A percentile compares a stretch with the other conserved stretches of the same genome.
phyloP scores from a whole-genome alignment of 2,329 filamentous ascomycete species.

The Epichloe sylvatica region DNA sequence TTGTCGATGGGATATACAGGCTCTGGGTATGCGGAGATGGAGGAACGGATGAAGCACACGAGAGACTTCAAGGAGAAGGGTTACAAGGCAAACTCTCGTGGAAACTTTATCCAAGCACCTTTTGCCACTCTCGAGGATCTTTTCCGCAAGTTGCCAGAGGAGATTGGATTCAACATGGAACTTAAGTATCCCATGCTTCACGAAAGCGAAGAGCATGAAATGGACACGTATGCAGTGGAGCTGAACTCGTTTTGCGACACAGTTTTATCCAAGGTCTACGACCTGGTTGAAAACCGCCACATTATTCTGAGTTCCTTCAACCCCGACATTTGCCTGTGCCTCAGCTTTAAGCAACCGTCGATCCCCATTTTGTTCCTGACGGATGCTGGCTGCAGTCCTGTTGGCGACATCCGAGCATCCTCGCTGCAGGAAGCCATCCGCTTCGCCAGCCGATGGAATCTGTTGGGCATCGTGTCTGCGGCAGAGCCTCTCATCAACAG shows the following conservation, averaged over 20 bases:
- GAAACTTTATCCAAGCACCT: constrained; percentile 87
- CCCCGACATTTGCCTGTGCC: constrained; percentile 84
- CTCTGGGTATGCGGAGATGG: constrained; percentile 27
- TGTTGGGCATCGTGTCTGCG: constrained; percentile 81
- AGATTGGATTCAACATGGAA: constrained; percentile 94
- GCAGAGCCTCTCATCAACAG: constrained; percentile 80
- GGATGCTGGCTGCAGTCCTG: constrained; percentile 66
- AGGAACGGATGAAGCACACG: constrained; percentile 93
- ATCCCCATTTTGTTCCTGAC: constrained; percentile 92
- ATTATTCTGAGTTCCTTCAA: constrained; percentile 97
- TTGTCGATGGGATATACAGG: constrained; percentile 41
- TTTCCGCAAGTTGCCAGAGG: constrained; percentile 68
- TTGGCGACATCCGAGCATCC: constrained; percentile 79
- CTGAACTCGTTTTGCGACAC: constrained; percentile 90
- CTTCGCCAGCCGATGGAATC: constrained; percentile 88
- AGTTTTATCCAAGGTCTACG: constrained; percentile 79
- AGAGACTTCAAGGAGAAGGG: constrained; percentile 88
- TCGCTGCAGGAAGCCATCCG: constrained; percentile 91
- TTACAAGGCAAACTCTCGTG: constrained; percentile 88
- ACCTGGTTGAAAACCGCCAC: constrained; percentile 67
- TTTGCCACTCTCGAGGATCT: constrained; percentile 93
- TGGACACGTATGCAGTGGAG: constrained; percentile 93
- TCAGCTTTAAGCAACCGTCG: constrained; percentile 93
- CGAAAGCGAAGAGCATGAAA: constrained; percentile 87
- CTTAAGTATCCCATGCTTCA: constrained; percentile 98